phyloP scores from a whole-genome alignment of 176 grass and related monocot genomes.

The Puya raimondii region DNA sequence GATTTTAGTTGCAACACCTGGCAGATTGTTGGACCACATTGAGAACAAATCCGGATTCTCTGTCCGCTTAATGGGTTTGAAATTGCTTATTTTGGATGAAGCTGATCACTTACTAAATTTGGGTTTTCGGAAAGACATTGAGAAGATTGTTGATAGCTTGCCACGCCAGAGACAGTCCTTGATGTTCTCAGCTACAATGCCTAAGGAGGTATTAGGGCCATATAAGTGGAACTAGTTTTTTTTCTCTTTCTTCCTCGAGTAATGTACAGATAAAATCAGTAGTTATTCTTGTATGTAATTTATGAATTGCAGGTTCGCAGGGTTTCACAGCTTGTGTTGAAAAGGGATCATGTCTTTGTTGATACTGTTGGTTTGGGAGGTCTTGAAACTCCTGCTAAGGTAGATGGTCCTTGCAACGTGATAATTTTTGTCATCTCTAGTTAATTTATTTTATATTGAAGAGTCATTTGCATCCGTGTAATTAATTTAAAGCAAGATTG shows the following conservation, averaged over 20 bases:
- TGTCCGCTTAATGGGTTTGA: conserved; percentile 91
- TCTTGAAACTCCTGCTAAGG: conserved; percentile 80
- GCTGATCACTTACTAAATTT: conserved; percentile 90
- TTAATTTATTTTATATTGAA: background rate
- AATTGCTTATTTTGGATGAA: conserved; percentile 96
- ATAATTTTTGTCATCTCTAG: background rate
- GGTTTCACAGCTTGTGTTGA: conserved; percentile 90
- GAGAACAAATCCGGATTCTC: conserved; percentile 90
- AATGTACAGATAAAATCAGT: background rate
- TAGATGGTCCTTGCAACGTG: conserved; percentile 21
- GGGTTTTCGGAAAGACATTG: conserved; percentile 85
- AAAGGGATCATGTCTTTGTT: conserved; percentile 71
- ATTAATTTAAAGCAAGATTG: too few species aligned
- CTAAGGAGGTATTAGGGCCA: conserved; percentile 63
- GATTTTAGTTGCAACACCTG: conserved; percentile 93
- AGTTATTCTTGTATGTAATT: background rate
- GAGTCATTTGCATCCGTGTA: too few species aligned
- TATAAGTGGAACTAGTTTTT: background rate
- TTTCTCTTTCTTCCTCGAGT: background rate
- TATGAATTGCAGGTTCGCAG: conserved; percentile 58
- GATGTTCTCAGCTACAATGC: conserved; percentile 81
- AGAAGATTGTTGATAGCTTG: conserved; percentile 94
- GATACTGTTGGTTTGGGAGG: conserved; percentile 79
- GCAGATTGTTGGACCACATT: conserved; percentile 88
- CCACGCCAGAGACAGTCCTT: conserved; percentile 85